Evolutionary conservation across 208 protist genomes (phyloP).

Genomic region (Crithidia bombi): DNA sequence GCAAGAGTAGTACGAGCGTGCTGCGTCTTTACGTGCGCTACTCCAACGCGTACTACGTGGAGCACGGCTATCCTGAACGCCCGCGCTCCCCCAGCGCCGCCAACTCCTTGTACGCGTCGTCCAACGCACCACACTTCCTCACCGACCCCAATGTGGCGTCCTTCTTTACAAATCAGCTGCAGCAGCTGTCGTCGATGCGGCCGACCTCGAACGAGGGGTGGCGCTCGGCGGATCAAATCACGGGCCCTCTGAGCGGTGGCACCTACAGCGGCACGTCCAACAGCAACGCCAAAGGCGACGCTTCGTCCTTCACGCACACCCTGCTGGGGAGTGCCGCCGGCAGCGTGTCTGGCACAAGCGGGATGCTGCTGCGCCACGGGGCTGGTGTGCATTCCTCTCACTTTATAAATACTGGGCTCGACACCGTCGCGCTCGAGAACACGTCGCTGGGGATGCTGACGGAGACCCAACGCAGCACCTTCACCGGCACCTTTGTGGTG

Average conservation of each 20-base stretch:
- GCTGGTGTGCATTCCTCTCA: background rate
- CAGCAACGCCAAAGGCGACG: background rate
- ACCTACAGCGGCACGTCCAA: background rate
- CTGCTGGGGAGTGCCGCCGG: background rate
- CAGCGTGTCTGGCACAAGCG: background rate
- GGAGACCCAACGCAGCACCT: constrained; percentile 33
- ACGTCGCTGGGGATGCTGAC: constrained; percentile 38
- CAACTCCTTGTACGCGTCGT: constrained; percentile 11
- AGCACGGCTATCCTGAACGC: constrained; percentile 23
- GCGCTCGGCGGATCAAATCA: background rate
- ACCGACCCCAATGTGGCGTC: constrained; percentile 12
- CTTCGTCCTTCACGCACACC: constrained; percentile 8
- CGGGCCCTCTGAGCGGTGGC: background rate
- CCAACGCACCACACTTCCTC: background rate
- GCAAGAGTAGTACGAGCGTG: constrained; percentile 55
- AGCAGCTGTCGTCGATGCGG: constrained; percentile 18
- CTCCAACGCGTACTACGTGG: constrained; percentile 46
- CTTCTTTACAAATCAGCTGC: constrained; percentile 27
- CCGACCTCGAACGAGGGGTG: background rate
- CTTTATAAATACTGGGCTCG: background rate
- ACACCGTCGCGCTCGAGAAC: constrained; percentile 20
- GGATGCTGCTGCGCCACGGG: background rate
- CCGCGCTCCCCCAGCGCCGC: constrained; percentile 4
- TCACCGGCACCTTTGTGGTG: constrained; percentile 44
- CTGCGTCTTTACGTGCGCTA: constrained; percentile 87